Evolutionary conservation across 2,329 filamentous ascomycete genomes (phyloP), one percentile per base, ranked within the genome.

Genomic region (Sclerotinia trifoliorum): DNA sequence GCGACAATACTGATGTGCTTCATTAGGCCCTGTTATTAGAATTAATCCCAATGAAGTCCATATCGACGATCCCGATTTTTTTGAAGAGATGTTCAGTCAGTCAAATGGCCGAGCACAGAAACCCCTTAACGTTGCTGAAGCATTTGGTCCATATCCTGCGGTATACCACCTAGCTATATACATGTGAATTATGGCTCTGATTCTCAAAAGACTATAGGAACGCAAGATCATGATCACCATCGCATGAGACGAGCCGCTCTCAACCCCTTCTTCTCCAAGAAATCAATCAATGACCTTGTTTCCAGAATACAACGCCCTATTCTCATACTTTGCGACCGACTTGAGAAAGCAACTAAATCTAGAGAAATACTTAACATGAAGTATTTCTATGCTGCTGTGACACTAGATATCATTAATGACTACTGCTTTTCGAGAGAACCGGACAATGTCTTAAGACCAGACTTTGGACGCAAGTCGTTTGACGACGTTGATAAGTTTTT

Each of bases 211-310:
- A 54, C 63, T 29, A 65, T 65, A 35, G 63, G 63, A 46, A 71
- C 71, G 6, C 44, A 54, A 32, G 49, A 56, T 26, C 68, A 73
- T 63, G 48, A 70, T 39, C 44, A 60, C n/a, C 71, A 73, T 58
- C 66, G 70, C n/a, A 51, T 68, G 2, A 66, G 71, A 19, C 61
- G 71, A 60, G 62, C 49, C 52, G 68, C 71, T 49, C 39, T 70
- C n/a, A 66, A 68, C 35, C 66, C 66, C 7, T 71, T 70, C 61
- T 73, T 72, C 60, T 73, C 71, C 17, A 71, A 70, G 42, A 29
- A 35, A 35, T 62, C 51, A 4, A 55, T 72, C 35, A 35, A 42
- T 3, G 66, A 60, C 2, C 58, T 55, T 5, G 24, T 29, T 1
- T 29, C 26, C 4, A 48, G 54, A 21, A 32, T 57, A 10, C 39